Percentiles rank a stretch among this genome's conserved stretches.
These are phyloP conservation scores for Malus hybrid DNA, from an alignment of 331 rosid species.

Conservation along the genomic window DNA sequence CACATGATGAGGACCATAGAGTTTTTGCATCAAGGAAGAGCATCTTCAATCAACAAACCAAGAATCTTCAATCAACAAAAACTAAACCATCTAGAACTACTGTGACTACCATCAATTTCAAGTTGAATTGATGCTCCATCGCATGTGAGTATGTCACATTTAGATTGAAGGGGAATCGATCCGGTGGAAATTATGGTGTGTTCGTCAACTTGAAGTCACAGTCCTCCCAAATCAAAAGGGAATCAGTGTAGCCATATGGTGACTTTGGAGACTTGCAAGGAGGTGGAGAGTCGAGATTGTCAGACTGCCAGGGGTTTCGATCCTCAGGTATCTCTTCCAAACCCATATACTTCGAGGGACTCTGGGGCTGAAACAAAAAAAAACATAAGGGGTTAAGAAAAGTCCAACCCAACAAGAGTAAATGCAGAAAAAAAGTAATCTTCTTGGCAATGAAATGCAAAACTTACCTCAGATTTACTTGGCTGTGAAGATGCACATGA, in stretches of 20 bases:
- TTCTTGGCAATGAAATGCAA: neutral
- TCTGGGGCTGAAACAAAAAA: neutral
- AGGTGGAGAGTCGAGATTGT: neutral
- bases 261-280: constrained; percentile 1
- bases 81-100: neutral
- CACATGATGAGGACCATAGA: neutral
- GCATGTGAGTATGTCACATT: neutral
- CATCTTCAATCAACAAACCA: neutral
- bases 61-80: neutral
- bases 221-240: neutral
- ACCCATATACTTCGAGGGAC: neutral
- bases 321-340: constrained; percentile 8
- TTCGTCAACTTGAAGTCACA: neutral
- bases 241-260: neutral
- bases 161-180: neutral
- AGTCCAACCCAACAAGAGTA: neutral
- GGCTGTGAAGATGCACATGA: neutral
- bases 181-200: neutral
- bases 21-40: neutral
- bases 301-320: neutral
- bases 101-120: neutral
- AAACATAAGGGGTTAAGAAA: neutral
- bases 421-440: neutral
- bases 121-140: neutral
- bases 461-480: constrained; percentile 3